Base-by-base conservation (phyloP, 1,284 basidiomycete genomes). In the Tetrapyrgos nigripes region DNA sequence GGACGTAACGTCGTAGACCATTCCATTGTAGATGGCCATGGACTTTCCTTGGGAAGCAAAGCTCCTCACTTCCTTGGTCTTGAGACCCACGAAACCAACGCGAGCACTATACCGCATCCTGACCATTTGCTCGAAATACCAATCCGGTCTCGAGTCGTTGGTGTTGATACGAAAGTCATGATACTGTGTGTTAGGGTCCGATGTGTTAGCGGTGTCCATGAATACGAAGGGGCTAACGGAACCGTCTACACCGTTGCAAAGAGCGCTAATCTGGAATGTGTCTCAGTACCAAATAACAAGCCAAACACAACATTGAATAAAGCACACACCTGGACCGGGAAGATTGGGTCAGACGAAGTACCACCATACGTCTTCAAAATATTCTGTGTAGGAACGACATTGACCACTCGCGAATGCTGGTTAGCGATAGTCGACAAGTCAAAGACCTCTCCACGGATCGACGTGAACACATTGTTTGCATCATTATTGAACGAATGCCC, bases 111-210 rank as follows among this genome's bases (percentile, higher is more conserved):
- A 96, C 4, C 96, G 91, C 87, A 99, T 89, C 67, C 84, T 77
- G 5, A 91, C 88, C 94, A 96, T 96, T 64, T 81, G 84, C 78
- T 99, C 93, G 65, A 92, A 95, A 76, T 99, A 99, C 97, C 97
- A 99, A 73, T 99, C 97, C 0, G 96, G 95, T 23, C 96, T 88
- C 0, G 91, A 90, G 70, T 99, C 96, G 61, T 90, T 91, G 27
- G 90, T 92, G 68, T 81, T 88, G 0, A 86, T 87, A 43, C 96
- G 91, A 86, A 99, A 99, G 73, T 98, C 96, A 74, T 99, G 97
- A 73, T 99, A 99, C 65, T 87, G 81, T n/a, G 92, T 78, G 68
- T 94, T 93, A 6, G 76, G 68, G 68, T 96, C 91, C 23, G 93
- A 91, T 52, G 83, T 84, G 79, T 99, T 99, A 62, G 80, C 83